A percentile compares a stretch with the other conserved stretches of the same genome.
Conservation (phyloP, 2,329 filamentous ascomycete genomes). For the Mariannaea elegans region DNA sequence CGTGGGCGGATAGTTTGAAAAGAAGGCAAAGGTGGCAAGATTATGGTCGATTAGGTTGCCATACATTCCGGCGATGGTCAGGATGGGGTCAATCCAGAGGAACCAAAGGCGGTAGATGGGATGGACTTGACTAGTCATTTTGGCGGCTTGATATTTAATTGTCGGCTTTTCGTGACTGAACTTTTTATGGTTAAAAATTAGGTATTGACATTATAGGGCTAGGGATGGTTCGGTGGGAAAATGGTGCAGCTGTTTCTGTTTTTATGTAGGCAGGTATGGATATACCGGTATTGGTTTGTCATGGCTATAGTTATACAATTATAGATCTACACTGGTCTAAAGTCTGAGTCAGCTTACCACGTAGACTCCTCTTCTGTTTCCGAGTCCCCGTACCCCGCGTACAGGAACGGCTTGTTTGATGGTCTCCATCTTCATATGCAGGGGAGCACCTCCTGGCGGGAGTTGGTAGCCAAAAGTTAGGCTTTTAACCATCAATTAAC, state of each 20-base stretch:
- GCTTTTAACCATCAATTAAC: too few relatives aligned
- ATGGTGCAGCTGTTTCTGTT: too few relatives aligned
- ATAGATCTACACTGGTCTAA: not conserved
- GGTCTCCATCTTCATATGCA: too few relatives aligned
- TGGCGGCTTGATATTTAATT: not conserved
- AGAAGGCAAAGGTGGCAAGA: constrained; percentile 25
- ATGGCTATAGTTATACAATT: not conserved
- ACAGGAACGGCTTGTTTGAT: too few relatives aligned
- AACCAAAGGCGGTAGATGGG: constrained; percentile 32
- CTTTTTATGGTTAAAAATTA: too few relatives aligned
- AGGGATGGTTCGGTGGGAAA: too few relatives aligned
- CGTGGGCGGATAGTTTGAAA: constrained; percentile 11
- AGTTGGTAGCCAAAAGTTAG: too few relatives aligned
- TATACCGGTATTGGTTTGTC: too few relatives aligned
- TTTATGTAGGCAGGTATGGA: too few relatives aligned
- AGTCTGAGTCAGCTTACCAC: constrained; percentile 12
- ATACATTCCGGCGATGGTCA: constrained; percentile 30
- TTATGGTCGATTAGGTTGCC: constrained; percentile 30
- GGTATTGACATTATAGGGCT: too few relatives aligned
- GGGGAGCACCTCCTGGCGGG: too few relatives aligned
- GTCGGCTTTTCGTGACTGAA: not conserved
- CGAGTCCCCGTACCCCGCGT: not conserved
- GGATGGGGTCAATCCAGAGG: constrained; percentile 35
- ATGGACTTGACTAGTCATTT: constrained; percentile 25
- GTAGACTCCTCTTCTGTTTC: not conserved